These are phyloP conservation scores for Paradendryphiella salina DNA, from an alignment of 2,329 filamentous ascomycete genomes.

Conservation along the genomic window DNA sequence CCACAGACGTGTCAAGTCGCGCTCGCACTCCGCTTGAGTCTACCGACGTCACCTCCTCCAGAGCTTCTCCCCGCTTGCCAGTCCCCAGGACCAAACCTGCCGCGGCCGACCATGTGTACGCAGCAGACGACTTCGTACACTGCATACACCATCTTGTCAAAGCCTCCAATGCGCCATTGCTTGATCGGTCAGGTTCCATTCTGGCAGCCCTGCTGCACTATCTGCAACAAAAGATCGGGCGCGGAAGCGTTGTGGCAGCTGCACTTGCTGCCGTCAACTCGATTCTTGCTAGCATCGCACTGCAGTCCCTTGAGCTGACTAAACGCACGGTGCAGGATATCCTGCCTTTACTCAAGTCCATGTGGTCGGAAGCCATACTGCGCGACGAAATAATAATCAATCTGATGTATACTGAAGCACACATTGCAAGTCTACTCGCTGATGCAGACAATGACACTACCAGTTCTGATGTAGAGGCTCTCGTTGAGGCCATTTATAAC, in stretches of 20 bases:
- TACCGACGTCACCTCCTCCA: slow-evolving; percentile 28
- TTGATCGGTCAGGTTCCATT: slow-evolving; percentile 60
- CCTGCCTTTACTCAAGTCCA: slow-evolving; percentile 70
- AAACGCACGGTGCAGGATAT: slow-evolving; percentile 63
- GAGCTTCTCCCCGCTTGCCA: slow-evolving; percentile 31
- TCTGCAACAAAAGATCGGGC: slow-evolving; percentile 63
- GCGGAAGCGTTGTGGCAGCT: slow-evolving; percentile 69
- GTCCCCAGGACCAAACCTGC: slow-evolving; percentile 23
- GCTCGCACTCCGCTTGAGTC: slow-evolving; percentile 40
- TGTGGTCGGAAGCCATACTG: slow-evolving; percentile 69
- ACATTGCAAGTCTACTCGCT: slow-evolving; percentile 43
- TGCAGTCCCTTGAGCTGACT: slow-evolving; percentile 68
- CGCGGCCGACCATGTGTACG: slow-evolving; percentile 28
- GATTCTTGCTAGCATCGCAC: slow-evolving; percentile 66
- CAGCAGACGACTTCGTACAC: slow-evolving; percentile 54
- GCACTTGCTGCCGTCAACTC: slow-evolving; percentile 77
- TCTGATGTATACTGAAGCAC: slow-evolving; percentile 62
- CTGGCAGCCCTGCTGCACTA: slow-evolving; percentile 62
- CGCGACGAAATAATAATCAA: slow-evolving; percentile 76
- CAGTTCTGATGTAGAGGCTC: slow-evolving; percentile 58
- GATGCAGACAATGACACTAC: slow-evolving; percentile 27
- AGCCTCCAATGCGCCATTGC: slow-evolving; percentile 68
- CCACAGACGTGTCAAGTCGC: slow-evolving; percentile 35
- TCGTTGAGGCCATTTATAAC: slow-evolving; percentile 70
- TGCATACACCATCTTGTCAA: slow-evolving; percentile 67